Base-by-base conservation (phyloP, 805 yeast species). In the Candida schatavii region DNA sequence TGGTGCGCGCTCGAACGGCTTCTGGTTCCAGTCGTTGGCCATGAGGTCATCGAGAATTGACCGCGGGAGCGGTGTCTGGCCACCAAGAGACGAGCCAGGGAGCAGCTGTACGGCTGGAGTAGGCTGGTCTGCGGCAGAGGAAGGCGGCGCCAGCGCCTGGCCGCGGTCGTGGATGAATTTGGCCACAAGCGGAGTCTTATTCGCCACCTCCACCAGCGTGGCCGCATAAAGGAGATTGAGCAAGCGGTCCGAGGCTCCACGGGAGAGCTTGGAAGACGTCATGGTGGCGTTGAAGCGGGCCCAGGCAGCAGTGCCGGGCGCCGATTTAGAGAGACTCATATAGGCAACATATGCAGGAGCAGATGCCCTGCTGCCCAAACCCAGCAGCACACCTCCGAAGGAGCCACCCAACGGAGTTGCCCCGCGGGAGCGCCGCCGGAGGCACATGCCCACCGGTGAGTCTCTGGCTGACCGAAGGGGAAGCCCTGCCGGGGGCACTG, bases 21-120 rank as follows among this genome's bases (percentile, higher is more conserved):
- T 54, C 44, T 60, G 61, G 33, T 50, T 47, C 69, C 69, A 63
- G 40, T 51, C 58, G 28, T 59, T 56, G 40, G 51, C 58, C 56
- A 52, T 49, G 40, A 65, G 46, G 14, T 47, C 59, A 34, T 64
- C 68, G 25, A 64, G 50, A 4, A 51, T 47, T 11, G 66, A 61
- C 19, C 38, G 13, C 19, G 38, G 29, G n/a, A n/a, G n/a, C n/a
- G n/a, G n/a, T n/a, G n/a, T n/a, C n/a, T n/a, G n/a, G 7, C 10
- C 27, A 11, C 27, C 27, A 11, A 7, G 10, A 11, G 27, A 7
- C 10, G 7, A 7, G 10, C 9, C n/a, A 31, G 35, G 30, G 43
- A 37, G 17, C 45, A 15, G 22, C 31, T 17, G 10, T 2, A 23
- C 39, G 39, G 36, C 40, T 18, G 26, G 26, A 7, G 13, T 43